These are phyloP conservation scores for Xylariaceae sp. DNA, from an alignment of 2,329 filamentous ascomycete genomes.

Conservation along the genomic window DNA sequence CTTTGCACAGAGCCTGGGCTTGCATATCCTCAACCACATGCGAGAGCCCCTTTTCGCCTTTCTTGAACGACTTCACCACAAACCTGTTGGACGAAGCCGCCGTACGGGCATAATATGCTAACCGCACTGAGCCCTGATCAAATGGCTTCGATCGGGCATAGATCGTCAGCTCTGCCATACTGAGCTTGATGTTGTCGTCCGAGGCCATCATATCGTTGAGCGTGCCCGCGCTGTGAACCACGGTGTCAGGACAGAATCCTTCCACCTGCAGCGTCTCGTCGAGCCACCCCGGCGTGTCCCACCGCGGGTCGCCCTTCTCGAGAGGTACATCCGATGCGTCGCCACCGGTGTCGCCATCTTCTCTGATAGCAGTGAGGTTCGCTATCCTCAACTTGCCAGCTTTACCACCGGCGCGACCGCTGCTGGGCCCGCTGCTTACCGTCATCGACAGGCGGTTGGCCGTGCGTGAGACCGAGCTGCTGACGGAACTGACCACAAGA, in stretches of 20 bases:
- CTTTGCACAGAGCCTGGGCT: conserved; percentile 31
- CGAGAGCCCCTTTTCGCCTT: conserved; percentile 16
- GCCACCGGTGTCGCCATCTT: too few species aligned
- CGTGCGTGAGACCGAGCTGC: too few species aligned
- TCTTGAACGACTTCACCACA: conserved; percentile 29
- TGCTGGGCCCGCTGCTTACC: too few species aligned
- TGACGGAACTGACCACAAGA: too few species aligned
- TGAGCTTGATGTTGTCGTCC: conserved; percentile 28
- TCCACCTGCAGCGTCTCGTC: too few species aligned
- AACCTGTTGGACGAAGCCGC: conserved; percentile 19
- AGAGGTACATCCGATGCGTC: too few species aligned
- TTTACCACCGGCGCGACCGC: too few species aligned
- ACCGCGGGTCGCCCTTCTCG: too few species aligned
- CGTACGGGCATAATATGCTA: conserved; percentile 29
- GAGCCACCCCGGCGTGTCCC: too few species aligned
- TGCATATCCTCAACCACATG: conserved; percentile 31
- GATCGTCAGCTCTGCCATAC: conserved; percentile 26
- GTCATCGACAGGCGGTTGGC: too few species aligned
- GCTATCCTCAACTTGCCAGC: too few species aligned
- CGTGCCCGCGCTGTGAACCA: conserved; percentile 16
- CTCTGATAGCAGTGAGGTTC: too few species aligned
- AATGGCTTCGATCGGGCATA: conserved; percentile 25
- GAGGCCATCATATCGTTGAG: conserved; percentile 29
- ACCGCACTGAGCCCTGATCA: conserved; percentile 25
- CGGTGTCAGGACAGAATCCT: conserved; percentile 22